Percentiles rank a stretch among this genome's conserved stretches.
These are phyloP conservation scores for Lachnellula hyalina DNA, from an alignment of 2,329 filamentous ascomycete species.

Conservation along the genomic window DNA sequence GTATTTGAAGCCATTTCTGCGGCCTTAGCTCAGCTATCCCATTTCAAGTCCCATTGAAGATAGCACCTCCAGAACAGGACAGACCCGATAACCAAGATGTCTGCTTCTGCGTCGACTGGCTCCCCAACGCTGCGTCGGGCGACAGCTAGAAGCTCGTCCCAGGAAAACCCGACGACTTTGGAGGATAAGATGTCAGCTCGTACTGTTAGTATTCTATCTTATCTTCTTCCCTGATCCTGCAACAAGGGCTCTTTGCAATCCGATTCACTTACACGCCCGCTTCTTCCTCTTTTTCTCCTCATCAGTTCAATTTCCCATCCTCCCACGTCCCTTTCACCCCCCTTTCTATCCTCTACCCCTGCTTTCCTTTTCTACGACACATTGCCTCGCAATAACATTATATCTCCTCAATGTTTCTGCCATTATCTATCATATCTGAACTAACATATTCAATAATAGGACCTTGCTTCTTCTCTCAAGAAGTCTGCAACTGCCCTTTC, in stretches of 20 bases:
- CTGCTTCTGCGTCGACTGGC: constrained; percentile 35
- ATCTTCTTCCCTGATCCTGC: neutral
- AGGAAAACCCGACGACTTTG: constrained; percentile 30
- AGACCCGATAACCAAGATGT: constrained; percentile 33
- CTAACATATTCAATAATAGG: constrained; percentile 16
- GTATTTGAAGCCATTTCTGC: constrained; percentile 26
- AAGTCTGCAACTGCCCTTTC: constrained; percentile 40
- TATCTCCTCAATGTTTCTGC: neutral
- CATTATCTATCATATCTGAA: constrained; percentile 7
- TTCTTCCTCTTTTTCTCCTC: neutral
- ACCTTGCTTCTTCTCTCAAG: constrained; percentile 26
- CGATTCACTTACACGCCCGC: neutral
- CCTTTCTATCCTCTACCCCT: too few relatives aligned
- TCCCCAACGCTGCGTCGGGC: constrained; percentile 38
- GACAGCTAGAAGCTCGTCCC: constrained; percentile 32
- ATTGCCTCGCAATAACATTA: neutral
- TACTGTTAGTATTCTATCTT: constrained; percentile 29
- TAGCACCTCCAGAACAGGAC: constrained; percentile 6
- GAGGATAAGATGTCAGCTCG: constrained; percentile 24
- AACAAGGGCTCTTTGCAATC: neutral
- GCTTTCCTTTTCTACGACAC: neutral
- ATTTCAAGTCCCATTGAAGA: constrained; percentile 5
- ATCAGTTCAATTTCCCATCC: constrained; percentile 1
- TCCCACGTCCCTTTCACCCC: neutral
- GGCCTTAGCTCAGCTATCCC: constrained; percentile 14